Base-by-base conservation (phyloP, 345 rosid species). In the Eucalyptus pauciflora region DNA sequence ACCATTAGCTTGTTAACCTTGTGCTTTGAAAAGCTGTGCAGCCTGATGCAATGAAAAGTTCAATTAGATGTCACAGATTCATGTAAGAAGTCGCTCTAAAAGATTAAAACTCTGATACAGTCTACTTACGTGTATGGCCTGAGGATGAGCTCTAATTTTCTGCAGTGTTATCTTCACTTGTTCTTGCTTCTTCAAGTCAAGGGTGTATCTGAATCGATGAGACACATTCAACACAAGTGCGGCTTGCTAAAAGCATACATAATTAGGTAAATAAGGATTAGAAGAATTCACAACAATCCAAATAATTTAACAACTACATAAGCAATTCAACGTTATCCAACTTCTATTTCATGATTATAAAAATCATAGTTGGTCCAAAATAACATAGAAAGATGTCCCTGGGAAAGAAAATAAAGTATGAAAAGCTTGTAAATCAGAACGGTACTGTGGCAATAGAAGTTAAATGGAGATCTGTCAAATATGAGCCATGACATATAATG, bases 181-280 rank as follows among this genome's bases (percentile, higher is more conserved):
- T 88, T 96, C 99, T 90, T 95, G 96, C 94, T 94, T 95, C 88
- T 95, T 98, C 92, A 98, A 93, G 92, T 98, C 98, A 91, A 96
- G 92, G 71, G 99, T 98, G 91, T 98, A 98, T 54, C 99, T 95
- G 83, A 98, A 98, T 16, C 99, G 95, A 86, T 99, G 96, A 87
- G 99, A 97, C 87, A 99, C 99, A 89, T 98, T 96, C 83, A 97
- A 93, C 88, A 97, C 99, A 79, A 97, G 95, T 4, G 98, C 97
- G 12, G 99, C 99, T 97, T 95, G 99, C 99, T 98, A 91, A 90
- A 91, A 87, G 37, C 48, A 87, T 16, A 4, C 22, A 88, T 29
- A 67, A 83, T 62, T 50, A 54, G 88, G 90, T 64, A 51, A 54
- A n/a, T 86, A 16, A 86, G 43, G 67, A 67, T 67, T 15, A 67